Evolutionary conservation across 169 alveolate species (phyloP).

Genomic region (Neospora caninum): DNA sequence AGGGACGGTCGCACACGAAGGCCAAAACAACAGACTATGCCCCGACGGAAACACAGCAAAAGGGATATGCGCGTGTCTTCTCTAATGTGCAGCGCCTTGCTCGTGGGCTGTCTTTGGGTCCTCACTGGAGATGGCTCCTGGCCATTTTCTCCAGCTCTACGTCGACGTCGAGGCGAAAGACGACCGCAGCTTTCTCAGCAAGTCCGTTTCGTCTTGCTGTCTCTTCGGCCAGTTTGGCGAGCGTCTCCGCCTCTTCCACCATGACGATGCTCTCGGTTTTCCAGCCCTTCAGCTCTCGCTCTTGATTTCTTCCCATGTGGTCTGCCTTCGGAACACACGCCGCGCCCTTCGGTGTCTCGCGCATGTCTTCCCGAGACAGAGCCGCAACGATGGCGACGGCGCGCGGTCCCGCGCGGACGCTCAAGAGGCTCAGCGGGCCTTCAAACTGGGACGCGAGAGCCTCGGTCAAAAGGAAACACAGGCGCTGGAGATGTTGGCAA

Average conservation of each 20-base stretch:
- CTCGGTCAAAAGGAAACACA: background rate
- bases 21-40: no score
- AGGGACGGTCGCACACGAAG: no score
- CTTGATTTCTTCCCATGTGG: background rate
- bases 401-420: slow-evolving; percentile 28
- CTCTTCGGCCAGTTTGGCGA: slow-evolving; percentile 19
- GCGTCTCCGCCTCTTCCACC: slow-evolving; percentile 44
- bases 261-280: slow-evolving; percentile 26
- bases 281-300: background rate
- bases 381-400: slow-evolving; percentile 4
- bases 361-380: background rate
- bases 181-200: background rate
- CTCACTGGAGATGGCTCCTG: slow-evolving; percentile 4
- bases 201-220: slow-evolving; percentile 31
- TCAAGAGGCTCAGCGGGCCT: background rate
- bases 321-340: background rate
- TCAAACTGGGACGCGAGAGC: background rate
- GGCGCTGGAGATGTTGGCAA: background rate
- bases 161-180: background rate
- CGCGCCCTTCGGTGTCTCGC: background rate
- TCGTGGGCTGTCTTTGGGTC: no score
- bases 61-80: no score
- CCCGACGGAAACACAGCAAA: no score
- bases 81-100: no score
- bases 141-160: slow-evolving; percentile 13